Evolutionary conservation across 2,329 filamentous ascomycete genomes (phyloP), one percentile per base, ranked within the genome.

Genomic region (Stagonosporopsis chrysanthemi): DNA sequence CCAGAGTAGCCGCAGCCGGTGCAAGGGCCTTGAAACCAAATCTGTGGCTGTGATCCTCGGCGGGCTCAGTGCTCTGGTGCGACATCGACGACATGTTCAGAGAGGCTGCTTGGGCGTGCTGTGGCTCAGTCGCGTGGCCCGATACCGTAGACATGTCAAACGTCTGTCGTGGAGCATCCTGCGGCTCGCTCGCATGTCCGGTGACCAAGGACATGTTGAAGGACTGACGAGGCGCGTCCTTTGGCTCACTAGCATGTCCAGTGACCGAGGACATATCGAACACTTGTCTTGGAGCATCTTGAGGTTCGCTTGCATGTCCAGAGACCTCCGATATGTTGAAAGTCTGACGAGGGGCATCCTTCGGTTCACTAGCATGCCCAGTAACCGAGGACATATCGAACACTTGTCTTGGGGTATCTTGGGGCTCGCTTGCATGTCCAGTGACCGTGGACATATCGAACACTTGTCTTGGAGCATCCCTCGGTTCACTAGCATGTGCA

Each of bases 161-260:
- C 1, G 19, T 9, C 4, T 39, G 46, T 6, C 35, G 23, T 19
- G 35, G 45, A 19, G 36, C 45, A 28, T 48, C 45, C 11, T 19
- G n/a, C 2, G 70, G 71, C 38, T 63, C 63, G n/a, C 68, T 72
- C 23, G 60, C 54, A 51, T 74, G 68, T 15, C 61, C 46, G 31
- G 64, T 61, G 6, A 72, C 60, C 8, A 58, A 54, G 9, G 66
- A 74, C 23, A 69, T 58, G 35, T 62, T 51, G 31, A 70, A 60
- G n/a, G 60, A 53, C 14, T 52, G n/a, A 24, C 52, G n/a, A 22
- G 63, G 60, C 24, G 52, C 51, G 35, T 55, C 52, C 35, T 64
- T 71, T n/a, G 70, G 72, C 45, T 70, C 68, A 3, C 71, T 73
- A 19, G 62, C 58, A 45, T 74, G n/a, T n/a, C n/a, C n/a, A n/a